These are phyloP conservation scores for Phialemoniopsis sp. DNA, from an alignment of 2,329 filamentous ascomycete species.

Conservation along the genomic window DNA sequence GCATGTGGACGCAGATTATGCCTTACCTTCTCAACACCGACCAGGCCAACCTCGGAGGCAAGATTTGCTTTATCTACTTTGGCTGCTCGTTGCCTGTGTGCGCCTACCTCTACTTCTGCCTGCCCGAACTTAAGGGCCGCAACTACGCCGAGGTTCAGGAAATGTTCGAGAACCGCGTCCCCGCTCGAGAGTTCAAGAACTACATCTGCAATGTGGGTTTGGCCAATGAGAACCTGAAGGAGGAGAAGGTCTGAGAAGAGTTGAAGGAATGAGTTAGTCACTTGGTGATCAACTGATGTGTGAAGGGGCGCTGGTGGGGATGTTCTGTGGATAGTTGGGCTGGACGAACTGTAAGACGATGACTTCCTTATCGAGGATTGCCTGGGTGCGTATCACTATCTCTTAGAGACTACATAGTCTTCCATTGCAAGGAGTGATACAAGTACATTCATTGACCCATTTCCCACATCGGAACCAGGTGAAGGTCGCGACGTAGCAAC, in stretches of 20 bases:
- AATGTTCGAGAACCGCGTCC: constrained; percentile 6
- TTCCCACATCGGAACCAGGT: no score
- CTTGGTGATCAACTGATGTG: no score
- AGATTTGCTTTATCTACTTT: constrained; percentile 24
- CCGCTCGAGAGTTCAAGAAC: constrained; percentile 2
- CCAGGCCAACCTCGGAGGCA: constrained; percentile 22
- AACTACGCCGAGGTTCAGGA: constrained; percentile 8
- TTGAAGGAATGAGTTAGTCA: constrained; percentile 1
- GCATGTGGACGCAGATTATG: constrained; percentile 19
- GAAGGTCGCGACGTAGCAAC: no score
- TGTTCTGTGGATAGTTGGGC: no score
- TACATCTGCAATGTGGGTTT: constrained; percentile 5
- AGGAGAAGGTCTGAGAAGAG: constrained; percentile 7
- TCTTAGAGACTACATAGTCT: no score
- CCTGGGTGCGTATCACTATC: no score
- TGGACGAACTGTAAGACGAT: no score
- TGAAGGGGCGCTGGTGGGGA: no score
- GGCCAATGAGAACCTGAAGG: constrained; percentile 2
- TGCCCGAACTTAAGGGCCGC: constrained; percentile 11
- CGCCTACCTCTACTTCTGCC: constrained; percentile 9
- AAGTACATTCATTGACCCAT: no score
- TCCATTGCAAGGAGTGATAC: no score
- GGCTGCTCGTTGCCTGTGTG: constrained; percentile 19
- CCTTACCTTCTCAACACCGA: constrained; percentile 21
- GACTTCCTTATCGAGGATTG: no score